Percentiles rank a stretch among this genome's conserved stretches.
phyloP scores from a whole-genome alignment of 352 stramenopile genomes.

The Globisporangium heterothallicum region DNA sequence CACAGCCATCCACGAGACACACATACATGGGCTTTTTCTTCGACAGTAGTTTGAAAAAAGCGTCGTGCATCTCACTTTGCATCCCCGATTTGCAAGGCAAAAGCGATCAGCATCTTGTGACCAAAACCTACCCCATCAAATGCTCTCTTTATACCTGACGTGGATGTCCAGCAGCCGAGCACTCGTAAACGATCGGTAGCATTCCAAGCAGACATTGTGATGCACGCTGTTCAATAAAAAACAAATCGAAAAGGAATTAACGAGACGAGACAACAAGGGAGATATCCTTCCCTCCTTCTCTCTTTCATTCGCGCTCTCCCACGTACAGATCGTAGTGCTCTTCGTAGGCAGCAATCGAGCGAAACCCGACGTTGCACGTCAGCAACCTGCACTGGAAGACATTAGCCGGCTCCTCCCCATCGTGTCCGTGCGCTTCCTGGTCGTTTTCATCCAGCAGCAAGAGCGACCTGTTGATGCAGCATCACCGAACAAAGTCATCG shows the following conservation, averaged over 20 bases:
- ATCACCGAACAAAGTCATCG: too few relatives aligned
- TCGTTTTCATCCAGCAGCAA: conserved; percentile 8
- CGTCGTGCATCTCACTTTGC: conserved; percentile 59
- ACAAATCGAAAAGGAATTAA: too few relatives aligned
- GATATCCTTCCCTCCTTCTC: too few relatives aligned
- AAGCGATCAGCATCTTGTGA: neutral
- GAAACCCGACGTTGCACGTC: conserved; percentile 39
- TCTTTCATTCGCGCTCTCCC: too few relatives aligned
- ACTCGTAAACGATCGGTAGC: conserved; percentile 42
- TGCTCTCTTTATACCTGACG: conserved; percentile 19
- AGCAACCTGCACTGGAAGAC: conserved; percentile 38
- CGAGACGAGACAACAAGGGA: too few relatives aligned
- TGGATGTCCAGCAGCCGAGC: conserved; percentile 49
- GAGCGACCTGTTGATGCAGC: neutral
- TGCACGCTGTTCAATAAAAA: conserved; percentile 24
- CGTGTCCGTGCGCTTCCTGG: neutral
- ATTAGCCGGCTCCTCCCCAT: conserved; percentile 5
- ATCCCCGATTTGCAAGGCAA: too few relatives aligned
- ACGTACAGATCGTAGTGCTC: conserved; percentile 62
- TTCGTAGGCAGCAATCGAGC: conserved; percentile 41
- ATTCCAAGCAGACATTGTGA: conserved; percentile 47
- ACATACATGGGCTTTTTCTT: conserved; percentile 57
- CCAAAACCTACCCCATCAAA: neutral
- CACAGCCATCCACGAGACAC: conserved; percentile 50
- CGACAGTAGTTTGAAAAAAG: conserved; percentile 55